Percentiles rank a stretch among this genome's conserved stretches.
Conservation (phyloP, 306 rosid genomes). For the Chamaecrista fasciculata region DNA sequence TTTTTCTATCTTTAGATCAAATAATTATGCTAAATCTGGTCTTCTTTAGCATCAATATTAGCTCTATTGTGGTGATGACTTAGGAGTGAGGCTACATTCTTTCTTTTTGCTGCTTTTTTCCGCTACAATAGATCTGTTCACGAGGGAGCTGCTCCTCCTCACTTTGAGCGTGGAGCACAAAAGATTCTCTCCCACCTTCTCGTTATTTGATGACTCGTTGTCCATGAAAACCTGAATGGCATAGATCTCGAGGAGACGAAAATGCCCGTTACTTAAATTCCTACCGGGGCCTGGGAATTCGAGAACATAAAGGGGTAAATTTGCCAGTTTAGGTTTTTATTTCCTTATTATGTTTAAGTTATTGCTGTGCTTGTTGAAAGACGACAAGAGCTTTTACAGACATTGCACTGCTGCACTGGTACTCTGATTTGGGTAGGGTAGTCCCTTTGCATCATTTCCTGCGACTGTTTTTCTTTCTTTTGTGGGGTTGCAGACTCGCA, state of each 20-base stretch:
- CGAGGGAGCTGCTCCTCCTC: constrained; percentile 36
- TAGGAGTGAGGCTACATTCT: constrained; percentile 20
- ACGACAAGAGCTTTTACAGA: constrained; percentile 54
- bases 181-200: constrained; percentile 47
- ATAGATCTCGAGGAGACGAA: constrained; percentile 74
- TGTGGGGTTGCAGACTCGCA: constrained; percentile 27
- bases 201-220: constrained; percentile 31
- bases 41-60: background rate
- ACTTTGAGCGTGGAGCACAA: constrained; percentile 54
- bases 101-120: constrained; percentile 13
- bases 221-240: constrained; percentile 37
- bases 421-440: constrained; percentile 40
- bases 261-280: constrained; percentile 28
- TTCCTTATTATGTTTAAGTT: constrained; percentile 22
- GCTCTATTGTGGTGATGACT: background rate
- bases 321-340: constrained; percentile 18
- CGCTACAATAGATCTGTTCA: constrained; percentile 32
- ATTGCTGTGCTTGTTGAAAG: constrained; percentile 41
- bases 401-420: constrained; percentile 37
- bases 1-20: background rate
- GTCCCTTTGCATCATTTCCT: constrained; percentile 40
- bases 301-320: constrained; percentile 30
- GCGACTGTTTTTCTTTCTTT: constrained; percentile 44
- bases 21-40: background rate
- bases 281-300: constrained; percentile 30